Evolutionary conservation across 768 basidiomycete genomes (phyloP), one percentile per base, ranked within the genome.

Genomic region (Brasilioporus rufonigricans): DNA sequence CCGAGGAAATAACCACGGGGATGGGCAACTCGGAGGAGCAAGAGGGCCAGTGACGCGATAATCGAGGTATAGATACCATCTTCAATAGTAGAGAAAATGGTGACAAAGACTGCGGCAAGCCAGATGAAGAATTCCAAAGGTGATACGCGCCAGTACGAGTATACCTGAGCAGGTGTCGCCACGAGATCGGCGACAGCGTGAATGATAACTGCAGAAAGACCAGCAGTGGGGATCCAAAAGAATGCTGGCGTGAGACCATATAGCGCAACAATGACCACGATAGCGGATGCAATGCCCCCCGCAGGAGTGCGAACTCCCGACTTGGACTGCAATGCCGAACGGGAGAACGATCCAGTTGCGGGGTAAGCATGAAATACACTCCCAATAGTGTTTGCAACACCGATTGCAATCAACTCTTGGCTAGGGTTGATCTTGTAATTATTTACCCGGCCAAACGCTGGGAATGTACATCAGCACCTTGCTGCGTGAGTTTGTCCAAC

Each of bases 291-390:
- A 54, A 94, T 79, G 52, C 97, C 96, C 11, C 91, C 94, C 10
- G 87, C 79, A 9, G 97, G 97, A 3, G 97, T 98, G 50, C 96
- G 84, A 18, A 98, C 96, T 46, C 97, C 97, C 0, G 92, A 95
- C 71, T 96, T 98, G 29, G 91, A 85, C 73, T 97, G 93, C 66
- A 99, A 77, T 3, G 97, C 97, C 2, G 94, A 91, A n/a, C 97
- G 90, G 35, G 95, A 97, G 81, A 99, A 99, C 1, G 95, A 98
- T 2, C 97, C 97, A 14, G 97, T 99, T 0, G 96, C 92, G 9
- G 97, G 95, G 70, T 97, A 98, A 0, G 94, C 96, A 48, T 73
- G 81, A 71, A 99, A 98, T 61, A 90, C 76, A 16, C 92, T 88
- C 4, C 96, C 95, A 58, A 97, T 66, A 1, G 91, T 91, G 71